Evolutionary conservation across 164 flowering plant species (phyloP), one percentile per base, ranked within the genome.

Genomic region (Chimonanthus salicifolius): DNA sequence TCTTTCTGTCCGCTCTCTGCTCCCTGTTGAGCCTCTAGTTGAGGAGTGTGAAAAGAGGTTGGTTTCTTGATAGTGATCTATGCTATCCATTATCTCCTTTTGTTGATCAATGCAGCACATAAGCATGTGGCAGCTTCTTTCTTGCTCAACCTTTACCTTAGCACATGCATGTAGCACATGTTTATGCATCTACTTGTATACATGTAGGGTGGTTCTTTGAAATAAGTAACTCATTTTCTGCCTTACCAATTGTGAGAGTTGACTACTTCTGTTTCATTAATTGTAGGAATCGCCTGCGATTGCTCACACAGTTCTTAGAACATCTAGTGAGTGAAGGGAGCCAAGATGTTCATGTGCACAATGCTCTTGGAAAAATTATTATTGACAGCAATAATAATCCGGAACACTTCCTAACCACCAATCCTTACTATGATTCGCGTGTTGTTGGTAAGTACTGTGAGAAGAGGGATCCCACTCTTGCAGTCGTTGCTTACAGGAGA

Each of bases 271-370:
- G n/a, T 66, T 15, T 44, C 45, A 2, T 15, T 7, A 46, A 66
- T 45, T 66, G 46, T 44, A 96, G 99, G 86, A 96, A 96, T 78
- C 98, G 98, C 6, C 91, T 96, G 49, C 98, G 97, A 5, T 82
- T 96, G 50, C 97, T 96, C 7, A 92, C 99, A 65, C 99, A 96
- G 78, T 96, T 96, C 82, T 79, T 96, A 84, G 99, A 96, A 89
- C 99, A 96, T 90, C 97, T 96, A 76, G 99, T 94, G 81, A 96
- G 97, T 82, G 99, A 96, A 80, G 99, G 99, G 80, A 96, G 99
- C 84, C 98, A 91, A 80, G 99, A 96, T 84, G 97, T 96, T 21
- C 99, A 96, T 84, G 99, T 96, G 21, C 99, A 96, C 84, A 96
- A 96, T 87, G 99, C 99, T 69, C 79, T 96, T 80, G 99, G 99